Conservation (phyloP, 2,329 filamentous ascomycete species). For the Hypoxylon sp. region DNA sequence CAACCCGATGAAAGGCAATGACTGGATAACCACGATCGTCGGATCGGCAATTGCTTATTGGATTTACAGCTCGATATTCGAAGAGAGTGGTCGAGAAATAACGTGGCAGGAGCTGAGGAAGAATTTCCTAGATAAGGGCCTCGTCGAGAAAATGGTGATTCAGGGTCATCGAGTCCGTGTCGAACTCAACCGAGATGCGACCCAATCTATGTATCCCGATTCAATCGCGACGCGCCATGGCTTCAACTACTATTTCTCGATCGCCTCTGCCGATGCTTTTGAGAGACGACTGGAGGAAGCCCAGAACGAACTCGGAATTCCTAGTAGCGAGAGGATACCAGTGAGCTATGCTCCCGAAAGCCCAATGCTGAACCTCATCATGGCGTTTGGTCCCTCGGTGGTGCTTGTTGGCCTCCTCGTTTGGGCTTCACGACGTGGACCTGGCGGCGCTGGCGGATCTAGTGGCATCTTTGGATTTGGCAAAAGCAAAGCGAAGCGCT, state of each 20-base stretch:
- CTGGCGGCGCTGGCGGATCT: constrained; percentile 75
- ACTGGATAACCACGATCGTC: constrained; percentile 68
- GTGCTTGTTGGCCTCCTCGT: constrained; percentile 87
- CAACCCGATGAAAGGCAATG: constrained; percentile 46
- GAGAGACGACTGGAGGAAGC: constrained; percentile 90
- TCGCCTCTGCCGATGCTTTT: constrained; percentile 94
- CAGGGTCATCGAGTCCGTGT: constrained; percentile 84
- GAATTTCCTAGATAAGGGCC: constrained; percentile 94
- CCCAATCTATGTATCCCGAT: constrained; percentile 80
- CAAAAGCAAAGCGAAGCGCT: constrained; percentile 95
- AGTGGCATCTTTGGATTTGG: constrained; percentile 95
- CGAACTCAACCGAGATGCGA: constrained; percentile 81
- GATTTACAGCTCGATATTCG: constrained; percentile 61
- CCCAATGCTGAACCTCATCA: constrained; percentile 78
- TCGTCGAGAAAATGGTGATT: constrained; percentile 93
- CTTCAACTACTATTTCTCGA: constrained; percentile 93
- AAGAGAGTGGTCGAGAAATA: constrained; percentile 76
- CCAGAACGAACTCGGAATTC: constrained; percentile 89
- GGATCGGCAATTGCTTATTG: constrained; percentile 60
- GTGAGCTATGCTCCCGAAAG: constrained; percentile 88
- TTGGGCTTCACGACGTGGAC: constrained; percentile 80
- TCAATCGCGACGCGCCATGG: constrained; percentile 76
- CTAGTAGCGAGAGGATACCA: constrained; percentile 88
- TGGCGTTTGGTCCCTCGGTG: constrained; percentile 87
- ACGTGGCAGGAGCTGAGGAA: constrained; percentile 97